Base-by-base conservation (phyloP, 345 rosid species). In the Rubroshorea leprosula region DNA sequence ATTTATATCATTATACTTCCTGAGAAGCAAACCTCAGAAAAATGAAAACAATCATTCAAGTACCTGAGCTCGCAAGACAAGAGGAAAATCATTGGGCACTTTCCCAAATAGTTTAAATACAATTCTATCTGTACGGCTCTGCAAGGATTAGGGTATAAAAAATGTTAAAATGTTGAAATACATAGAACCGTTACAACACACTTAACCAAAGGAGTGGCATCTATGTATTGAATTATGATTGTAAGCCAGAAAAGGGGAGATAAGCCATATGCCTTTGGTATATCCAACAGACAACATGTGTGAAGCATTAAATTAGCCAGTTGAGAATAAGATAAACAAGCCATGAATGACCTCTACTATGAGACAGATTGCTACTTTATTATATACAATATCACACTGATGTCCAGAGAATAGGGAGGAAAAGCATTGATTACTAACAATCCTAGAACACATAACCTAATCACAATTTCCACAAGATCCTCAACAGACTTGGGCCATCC, bases 91-190 rank as follows among this genome's bases (percentile, higher is more conserved):
- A 70, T 78, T 87, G 57, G 99, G 99, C 44, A 83, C 96, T 72
- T 85, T 94, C 49, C 97, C 99, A 74, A 94, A 94, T 63, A 94
- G 75, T 72, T 94, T 94, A 70, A 90, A 82, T 58, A 90, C 86
- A 55, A 94, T 90, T 55, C 97, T 80, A 66, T 83, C 93, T 10
- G 99, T 94, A 60, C 97, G 99, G 71, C 80, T 78, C 99, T 94
- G 96, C 66, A 68, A 65, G 55, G 64, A 35, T 65, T 38, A 65
- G 64, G 55, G 20, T n/a, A 55, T 48, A 45, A 60, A 53, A 62
- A 51, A 45, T 41, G 21, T 43, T 11, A 53, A 19, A 27, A 52
- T 49, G 23, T 19, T 50, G 23, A 66, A 15, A 16, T 5, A n/a
- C n/a, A n/a, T n/a, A 20, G 15, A 38, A 64, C 11, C 44, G n/a